Conservation (phyloP, 2,329 filamentous ascomycete genomes). For the Cytospora leucostoma region DNA sequence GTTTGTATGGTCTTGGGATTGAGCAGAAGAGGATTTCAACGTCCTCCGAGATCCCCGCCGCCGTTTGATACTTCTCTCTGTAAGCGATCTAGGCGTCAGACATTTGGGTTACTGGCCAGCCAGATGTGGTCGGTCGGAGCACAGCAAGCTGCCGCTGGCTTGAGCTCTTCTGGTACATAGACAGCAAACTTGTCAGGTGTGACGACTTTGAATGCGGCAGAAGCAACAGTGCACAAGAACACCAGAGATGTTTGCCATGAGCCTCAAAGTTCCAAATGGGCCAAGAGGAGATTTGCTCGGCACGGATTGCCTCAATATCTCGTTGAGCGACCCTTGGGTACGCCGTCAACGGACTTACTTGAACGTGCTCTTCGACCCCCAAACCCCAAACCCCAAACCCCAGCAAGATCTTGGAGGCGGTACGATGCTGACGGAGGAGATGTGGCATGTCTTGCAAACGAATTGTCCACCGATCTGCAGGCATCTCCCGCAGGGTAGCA, state of each 20-base stretch:
- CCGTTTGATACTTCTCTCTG: constrained; percentile 5
- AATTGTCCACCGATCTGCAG: background rate
- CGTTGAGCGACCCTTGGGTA: constrained; percentile 4
- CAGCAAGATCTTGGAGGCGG: constrained; percentile 9
- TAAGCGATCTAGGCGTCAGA: constrained; percentile 2
- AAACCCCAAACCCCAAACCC: no score
- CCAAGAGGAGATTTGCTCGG: constrained; percentile 4
- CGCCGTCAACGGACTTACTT: constrained; percentile 2
- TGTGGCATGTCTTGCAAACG: background rate
- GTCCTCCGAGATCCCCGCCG: constrained; percentile 2
- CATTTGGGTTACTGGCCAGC: background rate
- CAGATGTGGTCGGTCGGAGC: constrained; percentile 1
- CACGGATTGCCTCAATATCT: constrained; percentile 1
- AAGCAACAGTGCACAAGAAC: constrained; percentile 11
- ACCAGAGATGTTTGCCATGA: constrained; percentile 24
- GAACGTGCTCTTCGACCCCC: background rate
- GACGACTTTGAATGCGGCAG: constrained; percentile 13
- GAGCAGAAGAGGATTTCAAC: background rate
- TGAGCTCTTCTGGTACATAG: constrained; percentile 8
- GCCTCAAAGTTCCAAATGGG: background rate
- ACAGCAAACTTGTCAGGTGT: constrained; percentile 24
- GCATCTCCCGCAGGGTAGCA: background rate
- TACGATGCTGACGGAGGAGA: background rate
- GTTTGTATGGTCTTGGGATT: background rate
- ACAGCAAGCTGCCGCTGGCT: constrained; percentile 12